These are phyloP conservation scores for Rhizophagus clarus DNA, from an alignment of 192 early-diverging fungal species.

Conservation along the genomic window DNA sequence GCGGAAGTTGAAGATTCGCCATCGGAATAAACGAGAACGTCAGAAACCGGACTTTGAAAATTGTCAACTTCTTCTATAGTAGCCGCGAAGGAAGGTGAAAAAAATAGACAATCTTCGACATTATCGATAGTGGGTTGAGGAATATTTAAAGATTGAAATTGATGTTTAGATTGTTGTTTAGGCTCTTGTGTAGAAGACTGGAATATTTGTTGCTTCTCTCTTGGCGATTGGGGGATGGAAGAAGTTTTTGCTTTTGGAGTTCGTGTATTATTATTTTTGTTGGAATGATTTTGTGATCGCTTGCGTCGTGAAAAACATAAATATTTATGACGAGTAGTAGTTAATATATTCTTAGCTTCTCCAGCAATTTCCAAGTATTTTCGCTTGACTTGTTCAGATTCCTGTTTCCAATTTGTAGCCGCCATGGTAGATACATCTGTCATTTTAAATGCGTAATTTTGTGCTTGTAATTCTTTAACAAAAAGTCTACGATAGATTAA, in stretches of 20 bases:
- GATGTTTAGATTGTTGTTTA: background rate
- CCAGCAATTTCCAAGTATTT: background rate
- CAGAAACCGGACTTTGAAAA: background rate
- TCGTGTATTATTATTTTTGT: background rate
- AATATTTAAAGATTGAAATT: background rate
- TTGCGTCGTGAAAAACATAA: constrained; percentile 12
- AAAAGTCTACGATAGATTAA: constrained; percentile 15
- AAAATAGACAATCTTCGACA: too few relatives aligned
- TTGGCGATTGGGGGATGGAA: background rate
- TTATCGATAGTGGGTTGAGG: background rate
- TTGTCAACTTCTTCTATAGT: background rate
- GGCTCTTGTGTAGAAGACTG: background rate
- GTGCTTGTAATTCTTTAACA: background rate
- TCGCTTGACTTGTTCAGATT: background rate
- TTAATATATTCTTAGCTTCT: background rate
- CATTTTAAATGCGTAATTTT: constrained; percentile 18
- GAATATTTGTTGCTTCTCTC: background rate
- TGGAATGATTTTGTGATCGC: background rate
- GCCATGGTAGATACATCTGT: constrained; percentile 15
- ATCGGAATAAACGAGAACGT: background rate
- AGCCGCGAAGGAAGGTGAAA: background rate
- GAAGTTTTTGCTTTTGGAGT: background rate
- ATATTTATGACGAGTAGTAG: background rate
- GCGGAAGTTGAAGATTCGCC: background rate
- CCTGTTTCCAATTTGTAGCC: background rate